A percentile compares a stretch with the other conserved stretches of the same genome.
These are phyloP conservation scores for Talaromyces proteolyticus DNA, from an alignment of 495 filamentous ascomycete species.

Conservation along the genomic window DNA sequence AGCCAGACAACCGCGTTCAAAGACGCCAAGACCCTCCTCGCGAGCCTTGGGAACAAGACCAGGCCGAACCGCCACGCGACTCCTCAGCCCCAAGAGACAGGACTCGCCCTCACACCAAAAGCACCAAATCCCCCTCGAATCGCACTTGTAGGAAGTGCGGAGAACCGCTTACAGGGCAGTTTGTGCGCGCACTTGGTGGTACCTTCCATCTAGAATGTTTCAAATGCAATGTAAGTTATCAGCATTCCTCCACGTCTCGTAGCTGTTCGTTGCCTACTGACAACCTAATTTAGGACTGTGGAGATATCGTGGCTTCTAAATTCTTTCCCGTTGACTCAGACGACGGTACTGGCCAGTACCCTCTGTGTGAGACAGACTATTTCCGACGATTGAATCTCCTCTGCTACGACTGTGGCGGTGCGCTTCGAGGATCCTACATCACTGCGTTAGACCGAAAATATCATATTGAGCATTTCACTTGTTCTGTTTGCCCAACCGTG, in stretches of 20 bases:
- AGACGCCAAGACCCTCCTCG: constrained; percentile 24
- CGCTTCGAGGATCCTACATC: constrained; percentile 95
- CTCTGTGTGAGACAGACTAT: constrained; percentile 96
- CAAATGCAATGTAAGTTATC: constrained; percentile 78
- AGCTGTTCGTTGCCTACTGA: constrained; percentile 2
- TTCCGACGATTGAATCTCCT: constrained; percentile 88
- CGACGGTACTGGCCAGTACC: constrained; percentile 78
- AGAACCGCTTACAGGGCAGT: constrained; percentile 83
- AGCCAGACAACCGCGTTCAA: constrained; percentile 24
- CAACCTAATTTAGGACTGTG: constrained; percentile 69
- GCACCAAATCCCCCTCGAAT: no score
- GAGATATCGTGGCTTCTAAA: constrained; percentile 92
- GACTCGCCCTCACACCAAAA: constrained; percentile 38
- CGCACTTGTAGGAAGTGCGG: constrained; percentile 85
- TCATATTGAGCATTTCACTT: constrained; percentile 99
- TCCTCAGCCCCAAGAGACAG: constrained; percentile 31
- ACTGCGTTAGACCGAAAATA: constrained; percentile 97
- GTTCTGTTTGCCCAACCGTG: constrained; percentile 92
- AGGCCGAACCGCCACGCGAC: constrained; percentile 27
- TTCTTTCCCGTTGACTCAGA: constrained; percentile 97
- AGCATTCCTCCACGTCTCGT: neutral
- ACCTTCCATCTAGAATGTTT: constrained; percentile 99
- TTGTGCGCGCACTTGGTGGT: constrained; percentile 84
- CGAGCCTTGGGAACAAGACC: constrained; percentile 21
- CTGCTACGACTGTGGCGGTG: constrained; percentile 87